A percentile compares a stretch with the other conserved stretches of the same genome.
phyloP scores from a whole-genome alignment of 768 basidiomycete species.

The Panellus pusillus region DNA sequence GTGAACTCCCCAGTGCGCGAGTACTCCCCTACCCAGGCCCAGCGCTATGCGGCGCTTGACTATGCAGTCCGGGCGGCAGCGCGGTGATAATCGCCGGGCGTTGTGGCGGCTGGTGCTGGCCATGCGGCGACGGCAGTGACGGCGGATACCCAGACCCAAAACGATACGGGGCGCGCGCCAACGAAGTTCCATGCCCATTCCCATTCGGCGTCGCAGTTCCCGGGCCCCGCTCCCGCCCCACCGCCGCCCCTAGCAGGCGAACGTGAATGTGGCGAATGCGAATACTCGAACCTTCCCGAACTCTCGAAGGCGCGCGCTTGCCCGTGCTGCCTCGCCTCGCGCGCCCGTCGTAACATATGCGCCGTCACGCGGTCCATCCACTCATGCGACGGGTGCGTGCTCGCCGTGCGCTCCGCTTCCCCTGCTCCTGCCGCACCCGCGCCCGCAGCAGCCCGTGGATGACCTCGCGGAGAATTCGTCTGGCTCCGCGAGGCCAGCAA shows the following conservation, averaged over 20 bases:
- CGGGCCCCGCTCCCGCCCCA: too few relatives aligned
- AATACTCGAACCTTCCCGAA: constrained; percentile 8
- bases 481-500: too few relatives aligned
- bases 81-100: constrained; percentile 13
- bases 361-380: constrained; percentile 73
- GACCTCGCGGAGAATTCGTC: too few relatives aligned
- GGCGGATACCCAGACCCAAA: neutral
- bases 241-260: too few relatives aligned
- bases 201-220: too few relatives aligned
- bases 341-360: constrained; percentile 35
- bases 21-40: constrained; percentile 3
- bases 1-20: neutral
- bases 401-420: too few relatives aligned
- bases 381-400: constrained; percentile 65
- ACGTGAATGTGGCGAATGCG: neutral
- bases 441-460: too few relatives aligned
- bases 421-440: too few relatives aligned
- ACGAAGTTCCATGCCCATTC: too few relatives aligned
- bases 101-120: neutral
- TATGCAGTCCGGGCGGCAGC: neutral
- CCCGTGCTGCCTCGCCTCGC: constrained; percentile 2
- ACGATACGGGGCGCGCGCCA: too few relatives aligned
- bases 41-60: constrained; percentile 1
- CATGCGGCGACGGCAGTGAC: too few relatives aligned
- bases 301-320: constrained; percentile 1